Evolutionary conservation across 2,329 filamentous ascomycete species (phyloP), one percentile per base, ranked within the genome.

Genomic region (Mycosphaerella sp.): DNA sequence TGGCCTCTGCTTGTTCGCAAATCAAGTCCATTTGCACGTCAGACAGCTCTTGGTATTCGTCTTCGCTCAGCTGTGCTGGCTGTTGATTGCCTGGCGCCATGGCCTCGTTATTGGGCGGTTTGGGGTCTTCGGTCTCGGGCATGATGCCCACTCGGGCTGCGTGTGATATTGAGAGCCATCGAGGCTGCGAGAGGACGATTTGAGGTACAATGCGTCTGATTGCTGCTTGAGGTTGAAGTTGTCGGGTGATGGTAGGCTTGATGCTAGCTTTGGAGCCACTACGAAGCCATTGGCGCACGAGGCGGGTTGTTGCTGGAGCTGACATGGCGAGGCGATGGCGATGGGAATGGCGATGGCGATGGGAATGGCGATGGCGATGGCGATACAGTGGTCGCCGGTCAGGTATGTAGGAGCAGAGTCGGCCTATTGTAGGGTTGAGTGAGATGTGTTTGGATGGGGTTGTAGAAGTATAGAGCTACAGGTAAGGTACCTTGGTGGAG

Each of bases 1-100:
- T 69, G 54, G 80, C 77, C 72, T 98, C 93, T 37, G 95, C 66
- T 56, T 76, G 74, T 17, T 68, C 67, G 37, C 80, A 66, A 30
- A 86, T 69, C 25, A 72, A 69, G 49, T 84, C 77, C 62, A 97
- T 77, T 68, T 87, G 95, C 44, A 77, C 69, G 65, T 96, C 87
- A 25, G 89, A 81, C 27, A 87, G 75, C 50, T 86, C 78, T 65
- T 95, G 84, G 68, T 94, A 97, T 64, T 89, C 74, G 21, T 76
- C 73, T 2, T 85, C 80, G 1, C 80, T 79, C 55, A 96, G 75
- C 43, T 86, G 76, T 1, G 84, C 81, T 0, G 86, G 75, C 53
- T 77, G 74, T 64, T 27, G 63, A 50, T 28, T 64, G 54, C 70
- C 65, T 30, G 63, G 63, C 56, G 71, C 63, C 51, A 64, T 65